These are phyloP conservation scores for Botrytis paeoniae DNA, from an alignment of 2,329 filamentous ascomycete species.

Conservation along the genomic window DNA sequence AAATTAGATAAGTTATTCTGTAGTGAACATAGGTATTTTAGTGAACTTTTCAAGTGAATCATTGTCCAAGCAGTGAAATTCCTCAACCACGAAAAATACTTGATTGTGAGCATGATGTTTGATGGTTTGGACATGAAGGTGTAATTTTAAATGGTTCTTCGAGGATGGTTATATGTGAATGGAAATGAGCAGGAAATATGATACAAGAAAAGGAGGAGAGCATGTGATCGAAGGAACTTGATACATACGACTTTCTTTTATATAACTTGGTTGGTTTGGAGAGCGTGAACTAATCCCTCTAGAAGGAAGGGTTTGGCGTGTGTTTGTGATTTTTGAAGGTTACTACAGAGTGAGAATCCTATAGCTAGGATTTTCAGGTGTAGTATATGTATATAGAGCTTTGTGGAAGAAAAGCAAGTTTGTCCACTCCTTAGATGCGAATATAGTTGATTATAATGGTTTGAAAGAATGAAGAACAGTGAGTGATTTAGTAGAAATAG, in stretches of 20 bases:
- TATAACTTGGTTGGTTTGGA: not conserved
- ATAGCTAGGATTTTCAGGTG: not conserved
- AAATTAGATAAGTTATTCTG: not conserved
- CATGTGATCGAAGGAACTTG: not conserved
- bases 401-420: not conserved
- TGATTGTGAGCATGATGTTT: not conserved
- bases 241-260: not conserved
- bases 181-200: not conserved
- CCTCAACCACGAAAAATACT: no score
- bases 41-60: not conserved
- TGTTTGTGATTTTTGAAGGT: no score
- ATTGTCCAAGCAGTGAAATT: not conserved
- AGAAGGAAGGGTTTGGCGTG: not conserved
- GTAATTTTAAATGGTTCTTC: not conserved
- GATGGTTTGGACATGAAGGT: not conserved
- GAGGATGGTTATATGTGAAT: not conserved
- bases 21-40: not conserved
- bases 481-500: not conserved
- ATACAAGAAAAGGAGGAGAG: not conserved
- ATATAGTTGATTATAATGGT: not conserved
- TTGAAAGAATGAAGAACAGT: not conserved
- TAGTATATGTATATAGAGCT: not conserved
- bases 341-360: not conserved
- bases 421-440: not conserved
- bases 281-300: not conserved